These are phyloP conservation scores for Betula pendula DNA, from an alignment of 306 rosid genomes.

Conservation along the genomic window DNA sequence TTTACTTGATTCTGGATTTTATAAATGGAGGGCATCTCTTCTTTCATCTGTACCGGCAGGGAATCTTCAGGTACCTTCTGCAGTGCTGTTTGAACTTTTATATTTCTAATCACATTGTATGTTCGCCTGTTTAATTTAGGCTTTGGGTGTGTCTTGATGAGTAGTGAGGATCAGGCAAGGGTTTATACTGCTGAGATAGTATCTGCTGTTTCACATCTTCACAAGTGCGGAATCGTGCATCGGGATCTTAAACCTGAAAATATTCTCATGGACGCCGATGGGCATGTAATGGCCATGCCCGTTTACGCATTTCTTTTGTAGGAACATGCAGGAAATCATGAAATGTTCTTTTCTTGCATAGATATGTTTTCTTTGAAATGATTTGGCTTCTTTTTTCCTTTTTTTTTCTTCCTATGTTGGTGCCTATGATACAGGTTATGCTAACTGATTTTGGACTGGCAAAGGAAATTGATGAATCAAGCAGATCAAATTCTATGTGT, in stretches of 20 bases:
- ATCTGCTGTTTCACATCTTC: conserved; percentile 93
- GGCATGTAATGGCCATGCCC: conserved; percentile 68
- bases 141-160: conserved; percentile 52
- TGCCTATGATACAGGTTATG: conserved; percentile 61
- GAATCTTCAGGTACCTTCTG: conserved; percentile 70
- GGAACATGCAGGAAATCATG: conserved; percentile 20
- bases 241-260: conserved; percentile 98
- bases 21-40: conserved; percentile 96
- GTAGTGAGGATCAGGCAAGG: conserved; percentile 97
- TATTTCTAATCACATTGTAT: conserved; percentile 6
- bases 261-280: conserved; percentile 85
- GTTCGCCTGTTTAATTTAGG: conserved; percentile 28
- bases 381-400: not conserved
- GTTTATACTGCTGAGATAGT: conserved; percentile 93
- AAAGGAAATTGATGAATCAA: conserved; percentile 79
- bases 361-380: not conserved
- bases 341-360: conserved; percentile 16
- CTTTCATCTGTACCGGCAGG: conserved; percentile 84
- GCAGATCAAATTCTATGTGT: conserved; percentile 90
- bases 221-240: conserved; percentile 80
- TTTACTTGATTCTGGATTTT: conserved; percentile 87
- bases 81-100: not conserved
- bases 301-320: conserved; percentile 26
- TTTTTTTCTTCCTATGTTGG: conserved; percentile 8
- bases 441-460: conserved; percentile 96